Conservation (phyloP, 495 filamentous ascomycete genomes). For the Pseudoneurospora amorphoporcata region DNA sequence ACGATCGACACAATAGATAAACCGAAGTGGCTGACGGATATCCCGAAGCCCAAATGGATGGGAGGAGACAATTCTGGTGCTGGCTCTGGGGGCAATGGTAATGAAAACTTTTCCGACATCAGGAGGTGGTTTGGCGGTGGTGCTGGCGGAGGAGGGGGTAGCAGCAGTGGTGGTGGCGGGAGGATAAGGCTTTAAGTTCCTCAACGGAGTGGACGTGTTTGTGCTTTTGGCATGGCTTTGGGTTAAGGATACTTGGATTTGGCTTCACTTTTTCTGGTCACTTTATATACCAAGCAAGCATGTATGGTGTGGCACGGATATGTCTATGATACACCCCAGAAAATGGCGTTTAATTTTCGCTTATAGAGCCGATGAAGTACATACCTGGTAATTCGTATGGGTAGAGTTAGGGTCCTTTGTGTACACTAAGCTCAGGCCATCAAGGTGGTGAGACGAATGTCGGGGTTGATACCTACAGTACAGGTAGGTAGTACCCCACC, state of each 20-base stretch:
- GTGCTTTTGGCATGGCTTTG: background rate
- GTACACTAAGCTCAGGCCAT: background rate
- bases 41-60: conserved; percentile 77
- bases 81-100: conserved; percentile 14
- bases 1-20: conserved; percentile 78
- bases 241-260: background rate
- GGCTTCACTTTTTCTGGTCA: background rate
- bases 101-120: conserved; percentile 19
- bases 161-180: conserved; percentile 6
- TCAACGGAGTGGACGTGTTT: background rate
- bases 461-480: no score
- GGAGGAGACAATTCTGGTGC: conserved; percentile 37
- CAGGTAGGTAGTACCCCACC: background rate
- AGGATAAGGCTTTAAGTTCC: conserved; percentile 15
- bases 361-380: background rate
- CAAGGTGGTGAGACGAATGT: background rate
- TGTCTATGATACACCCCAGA: background rate
- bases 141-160: conserved; percentile 1
- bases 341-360: background rate
- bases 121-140: conserved; percentile 37
- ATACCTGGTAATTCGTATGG: background rate
- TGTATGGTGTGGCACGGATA: background rate
- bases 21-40: conserved; percentile 67
- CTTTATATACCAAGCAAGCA: background rate
- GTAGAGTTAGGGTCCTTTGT: background rate